Percentiles rank a stretch among this genome's conserved stretches.
These are phyloP conservation scores for Aspergillus sclerotioniger DNA, from an alignment of 495 filamentous ascomycete genomes.

Conservation along the genomic window DNA sequence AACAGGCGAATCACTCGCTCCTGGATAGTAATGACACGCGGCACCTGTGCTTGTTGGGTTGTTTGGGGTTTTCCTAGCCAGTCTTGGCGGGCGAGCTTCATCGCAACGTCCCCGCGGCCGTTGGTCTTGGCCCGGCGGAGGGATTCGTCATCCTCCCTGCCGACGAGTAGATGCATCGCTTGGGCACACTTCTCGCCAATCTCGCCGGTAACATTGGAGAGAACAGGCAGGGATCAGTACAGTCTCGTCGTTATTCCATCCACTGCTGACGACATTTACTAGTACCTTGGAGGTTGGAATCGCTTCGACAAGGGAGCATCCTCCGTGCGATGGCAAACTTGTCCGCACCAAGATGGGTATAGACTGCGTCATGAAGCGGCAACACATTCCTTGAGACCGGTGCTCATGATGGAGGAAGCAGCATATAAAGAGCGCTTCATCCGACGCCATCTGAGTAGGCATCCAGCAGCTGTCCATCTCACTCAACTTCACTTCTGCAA, in stretches of 20 bases:
- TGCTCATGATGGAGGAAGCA: neutral
- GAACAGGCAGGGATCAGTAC: neutral
- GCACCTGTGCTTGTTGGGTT: neutral
- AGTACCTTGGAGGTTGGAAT: neutral
- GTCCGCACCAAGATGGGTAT: neutral
- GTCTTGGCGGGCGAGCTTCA: conserved; percentile 3
- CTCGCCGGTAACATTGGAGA: neutral
- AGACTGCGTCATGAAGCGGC: neutral
- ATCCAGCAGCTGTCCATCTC: neutral
- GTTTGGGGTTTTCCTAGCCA: neutral
- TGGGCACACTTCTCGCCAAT: neutral
- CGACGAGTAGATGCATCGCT: neutral
- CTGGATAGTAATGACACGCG: neutral
- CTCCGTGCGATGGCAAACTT: neutral
- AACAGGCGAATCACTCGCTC: neutral
- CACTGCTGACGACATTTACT: neutral
- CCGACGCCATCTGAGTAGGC: neutral
- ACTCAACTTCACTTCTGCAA: neutral
- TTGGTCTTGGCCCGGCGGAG: neutral
- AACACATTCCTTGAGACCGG: neutral
- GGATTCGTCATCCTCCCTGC: neutral
- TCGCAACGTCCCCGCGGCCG: neutral
- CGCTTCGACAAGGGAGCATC: neutral
- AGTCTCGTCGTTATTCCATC: neutral
- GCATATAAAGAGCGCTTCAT: neutral